Percentiles rank a stretch among this genome's conserved stretches.
Evolutionary conservation across 169 alveolate species (phyloP).

Genomic region (Plasmodium sp.): DNA sequence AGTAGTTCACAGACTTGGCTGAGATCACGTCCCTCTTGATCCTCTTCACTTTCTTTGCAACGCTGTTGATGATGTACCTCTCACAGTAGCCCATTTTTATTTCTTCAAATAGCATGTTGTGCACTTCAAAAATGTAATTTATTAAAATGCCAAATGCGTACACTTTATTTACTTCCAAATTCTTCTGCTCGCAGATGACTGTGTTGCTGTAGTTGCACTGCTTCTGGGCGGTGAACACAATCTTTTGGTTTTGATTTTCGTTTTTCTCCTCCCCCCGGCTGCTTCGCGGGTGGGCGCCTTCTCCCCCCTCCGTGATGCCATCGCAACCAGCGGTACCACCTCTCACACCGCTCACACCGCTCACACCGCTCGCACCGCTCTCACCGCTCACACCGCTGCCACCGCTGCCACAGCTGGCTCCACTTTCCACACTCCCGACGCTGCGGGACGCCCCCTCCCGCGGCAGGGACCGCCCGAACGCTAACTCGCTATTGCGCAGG

Average conservation of each 20-base stretch:
- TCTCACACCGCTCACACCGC: background rate
- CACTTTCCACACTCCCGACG: background rate
- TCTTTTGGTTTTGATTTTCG: background rate
- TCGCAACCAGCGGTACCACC: no score
- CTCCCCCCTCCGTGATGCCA: background rate
- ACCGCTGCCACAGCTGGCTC: background rate
- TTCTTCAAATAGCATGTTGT: slow-evolving; percentile 19
- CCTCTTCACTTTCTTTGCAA: slow-evolving; percentile 32
- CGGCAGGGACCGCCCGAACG: background rate
- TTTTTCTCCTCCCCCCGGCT: background rate
- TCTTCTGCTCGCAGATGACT: slow-evolving; percentile 47
- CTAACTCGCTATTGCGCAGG: background rate
- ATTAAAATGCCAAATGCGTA: slow-evolving; percentile 26
- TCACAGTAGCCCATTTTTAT: slow-evolving; percentile 32
- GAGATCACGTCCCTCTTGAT: slow-evolving; percentile 9
- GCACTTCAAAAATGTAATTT: slow-evolving; percentile 55
- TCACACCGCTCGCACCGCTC: background rate
- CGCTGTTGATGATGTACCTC: slow-evolving; percentile 6
- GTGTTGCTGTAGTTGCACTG: slow-evolving; percentile 57
- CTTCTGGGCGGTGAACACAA: slow-evolving; percentile 26
- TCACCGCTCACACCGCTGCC: background rate
- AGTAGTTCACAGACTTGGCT: slow-evolving; percentile 16
- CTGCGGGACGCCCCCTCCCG: background rate
- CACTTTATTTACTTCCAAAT: slow-evolving; percentile 30
- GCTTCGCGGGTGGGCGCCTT: background rate